Conservation (phyloP, 2,329 filamentous ascomycete genomes). For the Akanthomyces muscarius region DNA sequence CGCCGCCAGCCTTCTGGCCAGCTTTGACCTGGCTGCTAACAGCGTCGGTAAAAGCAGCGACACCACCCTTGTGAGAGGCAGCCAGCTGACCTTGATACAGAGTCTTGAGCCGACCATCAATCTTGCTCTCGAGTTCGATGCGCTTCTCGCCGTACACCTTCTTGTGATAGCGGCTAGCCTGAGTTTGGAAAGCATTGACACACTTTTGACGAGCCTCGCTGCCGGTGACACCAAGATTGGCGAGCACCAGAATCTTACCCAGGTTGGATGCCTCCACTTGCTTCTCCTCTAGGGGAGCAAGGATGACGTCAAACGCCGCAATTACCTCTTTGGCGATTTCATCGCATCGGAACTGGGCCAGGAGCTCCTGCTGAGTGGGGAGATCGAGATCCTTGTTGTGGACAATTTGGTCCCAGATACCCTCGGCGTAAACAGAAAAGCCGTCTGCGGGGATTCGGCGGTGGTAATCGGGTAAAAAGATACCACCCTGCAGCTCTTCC, state of each 20-base stretch:
- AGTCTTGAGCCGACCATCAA: slow-evolving; percentile 82
- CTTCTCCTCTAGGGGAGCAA: slow-evolving; percentile 79
- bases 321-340: slow-evolving; percentile 91
- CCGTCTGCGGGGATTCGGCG: slow-evolving; percentile 93
- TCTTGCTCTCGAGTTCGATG: slow-evolving; percentile 77
- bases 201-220: slow-evolving; percentile 66
- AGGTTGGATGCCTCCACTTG: slow-evolving; percentile 69
- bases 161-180: slow-evolving; percentile 95
- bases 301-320: slow-evolving; percentile 74
- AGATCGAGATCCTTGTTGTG: slow-evolving; percentile 97
- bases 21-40: slow-evolving; percentile 83
- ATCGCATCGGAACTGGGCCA: slow-evolving; percentile 96
- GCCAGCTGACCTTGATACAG: slow-evolving; percentile 85
- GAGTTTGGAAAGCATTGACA: slow-evolving; percentile 79
- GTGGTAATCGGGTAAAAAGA: slow-evolving; percentile 94
- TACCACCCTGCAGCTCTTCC: slow-evolving; percentile 69
- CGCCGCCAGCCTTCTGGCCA: slow-evolving; percentile 85
- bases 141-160: slow-evolving; percentile 86
- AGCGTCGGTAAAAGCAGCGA: slow-evolving; percentile 78
- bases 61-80: slow-evolving; percentile 84
- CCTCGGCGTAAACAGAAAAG: slow-evolving; percentile 89
- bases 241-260: slow-evolving; percentile 70
- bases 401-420: slow-evolving; percentile 97
- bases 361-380: slow-evolving; percentile 91
- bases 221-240: slow-evolving; percentile 71